Evolutionary conservation across 2,329 filamentous ascomycete species (phyloP), one percentile per base, ranked within the genome.

Genomic region (Talaromyces sp.): DNA sequence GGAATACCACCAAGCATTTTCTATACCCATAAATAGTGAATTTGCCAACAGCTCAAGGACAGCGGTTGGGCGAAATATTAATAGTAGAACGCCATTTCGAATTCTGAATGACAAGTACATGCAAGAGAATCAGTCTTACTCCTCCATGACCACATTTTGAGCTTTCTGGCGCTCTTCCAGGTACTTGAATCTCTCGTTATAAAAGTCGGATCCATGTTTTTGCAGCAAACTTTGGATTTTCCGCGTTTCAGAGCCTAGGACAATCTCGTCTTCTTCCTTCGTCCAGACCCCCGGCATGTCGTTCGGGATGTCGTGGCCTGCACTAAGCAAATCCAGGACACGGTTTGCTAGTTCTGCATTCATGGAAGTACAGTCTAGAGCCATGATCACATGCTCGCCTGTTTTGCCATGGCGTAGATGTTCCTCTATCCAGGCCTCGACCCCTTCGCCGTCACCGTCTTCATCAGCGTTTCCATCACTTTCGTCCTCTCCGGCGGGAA

Each of bases 251-350:
- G 46, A 51, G 9, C 70, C 72, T 41, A 73, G 64, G 32, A 81
- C 58, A 24, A 67, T 67, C 31, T 69, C 62, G 60, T 82, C 80
- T 59, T 82, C 80, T 43, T 75, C 69, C 10, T 71, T 62, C 7
- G 79, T 81, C 80, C 80, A 82, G 19, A 81, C 75, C 4, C 80
- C 80, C 17, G 63, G 71, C 58, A 77, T 72, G 56, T 78, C 62
- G 13, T 67, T 58, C 0, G 80, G 79, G 21, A 81, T 71, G 1
- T 64, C 66, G 17, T 73, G 67, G 4, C 73, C 73, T 26, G 64
- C 64, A 21, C 57, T 62, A 21, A 77, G 63, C 55, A 66, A 63
- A 17, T 68, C 66, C 10, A 79, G 65, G 2, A 77, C 73, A 26
- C 67, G 65, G 60, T 76, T 71, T 4, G 76, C 76, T 56, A 77